A percentile compares a stretch with the other conserved stretches of the same genome.
Conservation (phyloP, 192 early-diverging fungal species). For the Jimgerdemannia lactiflua region DNA sequence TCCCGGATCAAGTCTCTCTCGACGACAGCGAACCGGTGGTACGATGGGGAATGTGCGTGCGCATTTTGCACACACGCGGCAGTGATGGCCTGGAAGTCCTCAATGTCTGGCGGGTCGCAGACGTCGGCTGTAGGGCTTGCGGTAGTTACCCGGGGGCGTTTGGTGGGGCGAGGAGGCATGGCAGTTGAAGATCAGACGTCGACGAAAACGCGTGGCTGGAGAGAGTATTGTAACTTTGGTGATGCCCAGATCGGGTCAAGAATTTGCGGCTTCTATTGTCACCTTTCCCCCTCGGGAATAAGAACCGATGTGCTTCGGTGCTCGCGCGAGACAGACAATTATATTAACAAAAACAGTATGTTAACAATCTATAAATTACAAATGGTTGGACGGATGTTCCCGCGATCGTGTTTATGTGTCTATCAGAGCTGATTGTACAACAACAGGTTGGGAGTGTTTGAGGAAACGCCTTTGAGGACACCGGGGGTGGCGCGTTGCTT, state of each 20-base stretch:
- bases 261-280: neutral
- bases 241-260: neutral
- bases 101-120: neutral
- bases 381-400: too few relatives aligned
- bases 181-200: too few relatives aligned
- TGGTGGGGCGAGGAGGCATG: neutral
- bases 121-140: neutral
- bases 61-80: neutral
- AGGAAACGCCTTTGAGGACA: neutral
- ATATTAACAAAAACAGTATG: too few relatives aligned
- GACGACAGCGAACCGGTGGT: constrained; percentile 31
- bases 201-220: too few relatives aligned
- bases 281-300: too few relatives aligned
- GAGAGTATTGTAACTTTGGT: neutral
- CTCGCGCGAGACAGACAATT: too few relatives aligned
- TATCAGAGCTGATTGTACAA: neutral
- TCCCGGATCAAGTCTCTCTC: constrained; percentile 26
- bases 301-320: too few relatives aligned
- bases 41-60: constrained; percentile 5
- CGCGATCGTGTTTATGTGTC: neutral
- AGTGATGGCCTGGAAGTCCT: constrained; percentile 3
- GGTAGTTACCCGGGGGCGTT: neutral
- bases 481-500: neutral
- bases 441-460: neutral
- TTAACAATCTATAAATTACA: too few relatives aligned